Evolutionary conservation across 257 asterid species (phyloP).

Genomic region (Primulina tabacum): DNA sequence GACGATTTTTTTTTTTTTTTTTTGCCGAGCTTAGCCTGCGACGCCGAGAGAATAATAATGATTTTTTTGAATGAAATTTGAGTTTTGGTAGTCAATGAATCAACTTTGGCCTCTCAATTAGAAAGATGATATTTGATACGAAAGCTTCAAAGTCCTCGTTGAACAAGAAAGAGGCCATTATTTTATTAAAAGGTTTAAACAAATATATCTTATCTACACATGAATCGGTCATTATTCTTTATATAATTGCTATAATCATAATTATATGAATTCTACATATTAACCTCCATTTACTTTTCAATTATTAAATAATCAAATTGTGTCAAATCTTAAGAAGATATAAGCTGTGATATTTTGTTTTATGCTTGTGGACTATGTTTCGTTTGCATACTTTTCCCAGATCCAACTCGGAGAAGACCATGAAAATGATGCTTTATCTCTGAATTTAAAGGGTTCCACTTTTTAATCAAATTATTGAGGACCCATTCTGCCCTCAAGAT

Average conservation of each 20-base stretch:
- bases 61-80: no score
- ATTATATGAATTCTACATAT: conserved; percentile 18
- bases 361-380: conserved; percentile 22
- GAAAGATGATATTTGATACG: no score
- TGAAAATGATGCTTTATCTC: conserved; percentile 18
- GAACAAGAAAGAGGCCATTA: no score
- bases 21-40: no score
- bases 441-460: conserved; percentile 5
- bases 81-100: no score
- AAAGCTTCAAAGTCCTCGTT: no score
- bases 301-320: conserved; percentile 17
- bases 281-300: conserved; percentile 19
- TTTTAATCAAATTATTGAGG: conserved; percentile 11
- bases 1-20: no score
- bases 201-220: conserved; percentile 17
- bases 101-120: no score
- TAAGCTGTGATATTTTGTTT: conserved; percentile 19
- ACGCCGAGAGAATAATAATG: no score
- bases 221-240: conserved; percentile 32
- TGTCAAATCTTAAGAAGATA: neutral
- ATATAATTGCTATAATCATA: neutral
- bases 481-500: neutral
- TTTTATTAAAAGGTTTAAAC: conserved; percentile 11
- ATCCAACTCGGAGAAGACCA: conserved; percentile 21
- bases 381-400: conserved; percentile 11